Evolutionary conservation across 805 yeast species (phyloP).

Genomic region (Teunomyces funiuensis): DNA sequence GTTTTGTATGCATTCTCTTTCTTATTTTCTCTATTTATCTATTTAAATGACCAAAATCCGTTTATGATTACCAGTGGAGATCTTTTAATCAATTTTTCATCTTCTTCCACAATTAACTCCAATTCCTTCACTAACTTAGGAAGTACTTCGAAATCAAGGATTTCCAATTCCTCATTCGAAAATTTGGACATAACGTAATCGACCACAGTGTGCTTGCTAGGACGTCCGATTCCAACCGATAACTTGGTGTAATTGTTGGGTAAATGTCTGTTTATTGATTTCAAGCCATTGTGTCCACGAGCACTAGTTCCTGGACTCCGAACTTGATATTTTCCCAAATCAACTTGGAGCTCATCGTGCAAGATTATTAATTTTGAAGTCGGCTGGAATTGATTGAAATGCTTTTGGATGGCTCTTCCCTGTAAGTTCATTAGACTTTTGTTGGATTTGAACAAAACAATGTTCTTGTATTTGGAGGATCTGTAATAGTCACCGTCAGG

Average conservation of each 20-base stretch:
- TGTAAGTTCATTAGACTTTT: slow-evolving; percentile 67
- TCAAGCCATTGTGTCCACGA: slow-evolving; percentile 85
- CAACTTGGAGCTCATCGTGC: slow-evolving; percentile 76
- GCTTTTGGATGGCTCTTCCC: slow-evolving; percentile 54
- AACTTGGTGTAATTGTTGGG: slow-evolving; percentile 62
- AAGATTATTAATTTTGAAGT: slow-evolving; percentile 51
- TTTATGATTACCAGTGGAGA: background rate
- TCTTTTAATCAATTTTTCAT: background rate
- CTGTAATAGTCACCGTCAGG: slow-evolving; percentile 10
- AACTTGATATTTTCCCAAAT: slow-evolving; percentile 64
- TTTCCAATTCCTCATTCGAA: slow-evolving; percentile 41
- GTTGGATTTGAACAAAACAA: slow-evolving; percentile 49
- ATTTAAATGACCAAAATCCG: background rate
- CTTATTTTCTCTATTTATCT: no score
- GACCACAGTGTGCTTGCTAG: slow-evolving; percentile 52
- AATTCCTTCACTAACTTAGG: slow-evolving; percentile 40
- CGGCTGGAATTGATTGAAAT: slow-evolving; percentile 42
- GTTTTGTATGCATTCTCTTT: no score
- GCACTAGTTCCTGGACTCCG: slow-evolving; percentile 60
- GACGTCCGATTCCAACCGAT: slow-evolving; percentile 77
- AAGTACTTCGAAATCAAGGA: slow-evolving; percentile 39
- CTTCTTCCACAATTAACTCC: slow-evolving; percentile 29
- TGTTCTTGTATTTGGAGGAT: slow-evolving; percentile 10
- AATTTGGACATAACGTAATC: slow-evolving; percentile 64
- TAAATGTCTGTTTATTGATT: slow-evolving; percentile 48